Evolutionary conservation across 305 asterid genomes (phyloP).

Genomic region (Fraxinus sp.): DNA sequence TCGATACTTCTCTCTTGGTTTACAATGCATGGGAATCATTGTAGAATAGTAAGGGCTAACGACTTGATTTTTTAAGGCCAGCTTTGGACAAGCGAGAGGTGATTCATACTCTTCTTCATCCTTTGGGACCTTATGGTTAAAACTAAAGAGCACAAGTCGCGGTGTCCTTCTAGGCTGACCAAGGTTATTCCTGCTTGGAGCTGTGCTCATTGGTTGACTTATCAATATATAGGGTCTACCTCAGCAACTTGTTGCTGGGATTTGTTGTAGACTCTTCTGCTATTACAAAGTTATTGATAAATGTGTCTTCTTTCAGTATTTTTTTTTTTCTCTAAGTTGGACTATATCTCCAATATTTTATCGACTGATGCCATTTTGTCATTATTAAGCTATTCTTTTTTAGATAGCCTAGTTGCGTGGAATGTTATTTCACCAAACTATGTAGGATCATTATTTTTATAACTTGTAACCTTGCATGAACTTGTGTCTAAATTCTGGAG

Average conservation of each 20-base stretch:
- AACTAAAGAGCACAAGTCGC: neutral
- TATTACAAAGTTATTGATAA: neutral
- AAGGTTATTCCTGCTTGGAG: neutral
- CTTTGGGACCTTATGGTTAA: neutral
- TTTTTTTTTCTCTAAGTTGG: neutral
- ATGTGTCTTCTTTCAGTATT: neutral
- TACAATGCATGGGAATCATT: neutral
- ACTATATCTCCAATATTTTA: neutral
- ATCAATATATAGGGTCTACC: neutral
- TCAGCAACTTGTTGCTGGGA: neutral
- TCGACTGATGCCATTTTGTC: neutral
- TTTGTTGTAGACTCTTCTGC: neutral
- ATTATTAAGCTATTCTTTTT: slow-evolving; percentile 20
- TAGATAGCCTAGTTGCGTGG: neutral
- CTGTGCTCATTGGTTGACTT: neutral
- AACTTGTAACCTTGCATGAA: slow-evolving; percentile 17
- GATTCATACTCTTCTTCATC: neutral
- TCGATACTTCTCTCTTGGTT: neutral
- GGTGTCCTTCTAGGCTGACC: neutral
- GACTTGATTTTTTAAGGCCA: neutral
- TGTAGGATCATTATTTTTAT: neutral
- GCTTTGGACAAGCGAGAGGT: neutral
- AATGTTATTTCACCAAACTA: neutral
- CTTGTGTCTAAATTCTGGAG: slow-evolving; percentile 3
- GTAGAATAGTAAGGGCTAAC: neutral